Percentiles rank a stretch among this genome's conserved stretches.
Evolutionary conservation across 495 filamentous ascomycete genomes (phyloP).

Genomic region (Viridothelium virens): DNA sequence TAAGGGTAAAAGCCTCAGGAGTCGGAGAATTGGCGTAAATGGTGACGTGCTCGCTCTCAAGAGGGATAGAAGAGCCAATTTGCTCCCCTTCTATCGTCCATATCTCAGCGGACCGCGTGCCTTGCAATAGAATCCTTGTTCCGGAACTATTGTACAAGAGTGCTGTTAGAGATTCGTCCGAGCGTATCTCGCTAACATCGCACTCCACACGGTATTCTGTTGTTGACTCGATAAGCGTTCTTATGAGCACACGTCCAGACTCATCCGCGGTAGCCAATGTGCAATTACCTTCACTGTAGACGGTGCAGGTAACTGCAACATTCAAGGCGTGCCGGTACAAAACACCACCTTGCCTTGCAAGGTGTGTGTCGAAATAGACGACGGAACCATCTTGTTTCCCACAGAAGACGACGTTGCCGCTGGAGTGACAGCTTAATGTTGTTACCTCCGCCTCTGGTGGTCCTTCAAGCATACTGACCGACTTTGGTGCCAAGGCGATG

Average conservation of each 20-base stretch:
- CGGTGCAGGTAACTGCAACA: not conserved
- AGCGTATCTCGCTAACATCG: not conserved
- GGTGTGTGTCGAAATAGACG: not conserved
- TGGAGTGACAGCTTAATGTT: not conserved
- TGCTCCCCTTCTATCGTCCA: too few species aligned
- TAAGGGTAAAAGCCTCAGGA: too few species aligned
- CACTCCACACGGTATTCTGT: not conserved
- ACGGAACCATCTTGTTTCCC: conserved; percentile 14
- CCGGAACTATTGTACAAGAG: not conserved
- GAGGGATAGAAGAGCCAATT: too few species aligned
- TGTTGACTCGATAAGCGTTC: not conserved
- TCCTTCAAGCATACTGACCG: conserved; percentile 14
- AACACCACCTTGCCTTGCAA: not conserved
- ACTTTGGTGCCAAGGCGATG: not conserved
- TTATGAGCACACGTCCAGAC: not conserved
- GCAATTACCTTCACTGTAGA: not conserved
- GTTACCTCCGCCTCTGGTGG: conserved; percentile 11
- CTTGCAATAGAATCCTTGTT: too few species aligned
- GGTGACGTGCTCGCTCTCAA: too few species aligned
- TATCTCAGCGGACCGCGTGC: too few species aligned
- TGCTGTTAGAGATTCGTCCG: not conserved
- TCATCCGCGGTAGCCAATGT: not conserved
- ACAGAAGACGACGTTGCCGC: conserved; percentile 4
- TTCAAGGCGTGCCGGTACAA: not conserved
- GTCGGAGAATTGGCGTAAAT: too few species aligned